Evolutionary conservation across 148 eudicot species (phyloP), one percentile per base, ranked within the genome.

Genomic region (Polygonum aviculare): DNA sequence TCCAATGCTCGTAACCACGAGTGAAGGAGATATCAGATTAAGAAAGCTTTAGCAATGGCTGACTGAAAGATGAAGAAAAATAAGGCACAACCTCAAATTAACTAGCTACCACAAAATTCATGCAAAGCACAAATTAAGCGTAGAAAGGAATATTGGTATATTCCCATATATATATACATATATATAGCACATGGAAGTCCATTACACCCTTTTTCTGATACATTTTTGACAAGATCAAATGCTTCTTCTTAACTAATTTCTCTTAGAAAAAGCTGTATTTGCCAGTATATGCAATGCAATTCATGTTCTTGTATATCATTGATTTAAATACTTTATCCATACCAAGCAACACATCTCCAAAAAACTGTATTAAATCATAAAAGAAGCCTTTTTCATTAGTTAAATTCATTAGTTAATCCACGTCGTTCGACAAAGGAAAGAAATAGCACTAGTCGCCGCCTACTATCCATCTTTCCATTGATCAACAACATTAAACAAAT

Each of bases 201-300:
- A 36, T n/a, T 11, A 70, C 18, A 22, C 73, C 73, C 18, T 71
- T 39, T n/a, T 69, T 45, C 31, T 38, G 16, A 69, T 69, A 39
- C 1, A 70, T 70, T 2, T 45, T 72, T 72, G 54, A 72, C 75
- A 19, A 72, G 36, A 72, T 72, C 75, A 72, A 72, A 54, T 44
- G 41, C 33, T 38, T 3, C 75, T 41, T n/a, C 35, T 18, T 15
- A 71, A 71, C 39, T 33, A 44, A 14, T 36, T 67, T 35, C 15
- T 67, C 15, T 67, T 51, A 51, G 31, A 62, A 26, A 67, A 67
- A 16, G 72, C 2, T 67, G 11, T 21, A 36, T 67, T 36, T 36
- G 72, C 72, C 44, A 67, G 16, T 67, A 67, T 2, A 36, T 67
- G 71, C 41, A 35, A 35, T 65, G 72, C 72, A 67, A 14, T 21